Evolutionary conservation across 129 eudicot species (phyloP).

Genomic region (Scalesia atractyloides): DNA sequence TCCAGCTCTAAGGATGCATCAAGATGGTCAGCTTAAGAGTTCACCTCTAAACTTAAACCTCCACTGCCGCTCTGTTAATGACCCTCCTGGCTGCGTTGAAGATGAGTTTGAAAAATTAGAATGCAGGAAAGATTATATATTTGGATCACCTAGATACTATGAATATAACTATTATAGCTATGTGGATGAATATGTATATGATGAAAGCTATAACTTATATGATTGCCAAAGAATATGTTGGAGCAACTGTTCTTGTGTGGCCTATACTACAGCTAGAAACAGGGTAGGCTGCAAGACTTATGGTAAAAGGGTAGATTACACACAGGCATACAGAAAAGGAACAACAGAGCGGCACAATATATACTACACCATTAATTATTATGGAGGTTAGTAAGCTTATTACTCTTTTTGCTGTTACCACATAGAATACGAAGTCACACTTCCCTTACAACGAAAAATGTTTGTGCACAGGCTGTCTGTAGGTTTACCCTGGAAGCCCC

Average conservation of each 20-base stretch:
- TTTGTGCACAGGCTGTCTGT: background rate
- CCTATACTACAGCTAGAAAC: conserved; percentile 28
- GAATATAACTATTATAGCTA: background rate
- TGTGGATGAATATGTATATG: conserved; percentile 24
- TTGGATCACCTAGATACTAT: background rate
- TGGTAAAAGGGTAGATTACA: no score
- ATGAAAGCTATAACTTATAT: conserved; percentile 30
- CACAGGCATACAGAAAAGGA: no score
- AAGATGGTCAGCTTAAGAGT: conserved; percentile 7
- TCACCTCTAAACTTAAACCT: background rate
- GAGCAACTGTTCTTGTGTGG: conserved; percentile 40
- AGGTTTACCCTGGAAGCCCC: background rate
- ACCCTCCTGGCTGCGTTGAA: conserved; percentile 34
- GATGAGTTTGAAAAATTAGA: conserved; percentile 15
- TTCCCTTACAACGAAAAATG: background rate
- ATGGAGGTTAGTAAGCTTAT: no score
- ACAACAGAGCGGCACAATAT: no score
- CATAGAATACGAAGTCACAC: background rate
- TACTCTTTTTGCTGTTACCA: background rate
- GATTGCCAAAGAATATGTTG: conserved; percentile 41
- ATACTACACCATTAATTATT: no score
- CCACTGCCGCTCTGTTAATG: background rate
- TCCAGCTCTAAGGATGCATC: conserved; percentile 30
- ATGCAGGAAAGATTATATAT: conserved; percentile 28
- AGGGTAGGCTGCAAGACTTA: conserved; percentile 42